A percentile compares a stretch with the other conserved stretches of the same genome.
Conservation (phyloP, 2,329 filamentous ascomycete species). For the Exophiala xenobiotica region DNA sequence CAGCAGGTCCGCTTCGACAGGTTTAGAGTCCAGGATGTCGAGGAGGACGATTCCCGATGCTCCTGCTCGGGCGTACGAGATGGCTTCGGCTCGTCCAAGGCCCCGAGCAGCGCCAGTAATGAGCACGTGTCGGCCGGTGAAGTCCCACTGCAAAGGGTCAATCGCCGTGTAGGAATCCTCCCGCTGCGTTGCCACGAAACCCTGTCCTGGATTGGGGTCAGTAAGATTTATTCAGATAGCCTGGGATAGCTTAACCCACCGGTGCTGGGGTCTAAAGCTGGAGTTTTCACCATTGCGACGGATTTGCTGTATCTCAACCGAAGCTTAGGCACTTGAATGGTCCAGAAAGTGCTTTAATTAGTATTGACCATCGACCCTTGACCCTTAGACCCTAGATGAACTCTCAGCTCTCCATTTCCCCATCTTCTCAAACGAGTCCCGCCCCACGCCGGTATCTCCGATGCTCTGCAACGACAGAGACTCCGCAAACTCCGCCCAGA, state of each 20-base stretch:
- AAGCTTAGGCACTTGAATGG: no score
- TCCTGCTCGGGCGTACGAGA: slow-evolving; percentile 36
- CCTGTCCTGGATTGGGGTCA: slow-evolving; percentile 4
- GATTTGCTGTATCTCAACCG: no score
- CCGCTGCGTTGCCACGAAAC: slow-evolving; percentile 32
- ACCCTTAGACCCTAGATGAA: no score
- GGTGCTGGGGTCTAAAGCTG: background rate
- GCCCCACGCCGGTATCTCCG: no score
- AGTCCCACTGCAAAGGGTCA: slow-evolving; percentile 34
- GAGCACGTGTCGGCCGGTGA: slow-evolving; percentile 38
- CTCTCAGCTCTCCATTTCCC: no score
- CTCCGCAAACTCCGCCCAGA: no score
- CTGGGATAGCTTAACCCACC: background rate
- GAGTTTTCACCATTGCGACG: no score
- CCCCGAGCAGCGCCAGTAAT: slow-evolving; percentile 40
- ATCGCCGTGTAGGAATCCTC: slow-evolving; percentile 57
- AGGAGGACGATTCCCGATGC: slow-evolving; percentile 51
- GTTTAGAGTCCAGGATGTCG: slow-evolving; percentile 50
- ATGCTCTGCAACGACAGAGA: no score
- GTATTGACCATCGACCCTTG: no score
- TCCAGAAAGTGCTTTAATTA: no score
- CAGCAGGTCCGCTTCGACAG: slow-evolving; percentile 38
- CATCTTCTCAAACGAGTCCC: no score
- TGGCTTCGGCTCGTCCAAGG: slow-evolving; percentile 38
- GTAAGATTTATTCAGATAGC: background rate